Evolutionary conservation across 306 rosid species (phyloP), one percentile per base, ranked within the genome.

Genomic region (Acacia crassicarpa): DNA sequence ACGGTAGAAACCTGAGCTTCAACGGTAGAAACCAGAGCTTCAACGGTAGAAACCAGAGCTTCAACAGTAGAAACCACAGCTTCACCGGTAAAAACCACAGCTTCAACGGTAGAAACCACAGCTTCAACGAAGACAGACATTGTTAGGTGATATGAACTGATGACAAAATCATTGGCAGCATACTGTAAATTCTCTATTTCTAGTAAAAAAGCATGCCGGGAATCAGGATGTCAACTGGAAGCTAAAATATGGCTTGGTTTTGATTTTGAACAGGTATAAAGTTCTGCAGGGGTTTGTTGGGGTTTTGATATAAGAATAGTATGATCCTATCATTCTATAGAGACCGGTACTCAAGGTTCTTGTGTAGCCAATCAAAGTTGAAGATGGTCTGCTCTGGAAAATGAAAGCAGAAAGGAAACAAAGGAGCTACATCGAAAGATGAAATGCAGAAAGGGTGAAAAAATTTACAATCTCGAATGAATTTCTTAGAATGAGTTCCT

Each of bases 141-240:
- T 58, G 13, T 27, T 89, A 94, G 86, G 98, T 90, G 81, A 88
- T 70, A 88, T 70, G 32, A 40, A 67, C 56, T 44, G 63, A 14
- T 41, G 63, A 14, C 41, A 70, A 23, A 33, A 2, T 32, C 44
- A 40, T 70, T 63, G 58, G 32, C 10, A 48, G 41, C 76, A 63
- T 85, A 82, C 65, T 51, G 25, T 41, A 27, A 8, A 23, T 66
- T 66, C 4, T 33, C 4, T 16, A 4, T 77, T 25, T 58, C 46
- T 58, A 20, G 35, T 25, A 76, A 65, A 25, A 19, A 72, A 56
- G 51, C 8, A 72, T 72, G 7, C 58, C 43, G 46, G 23, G 41
- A 63, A n/a, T n/a, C n/a, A n/a, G n/a, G n/a, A n/a, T n/a, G n/a
- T n/a, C n/a, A n/a, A n/a, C n/a, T n/a, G n/a, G n/a, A n/a, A n/a